Base-by-base conservation (phyloP, 169 alveolate genomes). In the Plasmodium vivax region DNA sequence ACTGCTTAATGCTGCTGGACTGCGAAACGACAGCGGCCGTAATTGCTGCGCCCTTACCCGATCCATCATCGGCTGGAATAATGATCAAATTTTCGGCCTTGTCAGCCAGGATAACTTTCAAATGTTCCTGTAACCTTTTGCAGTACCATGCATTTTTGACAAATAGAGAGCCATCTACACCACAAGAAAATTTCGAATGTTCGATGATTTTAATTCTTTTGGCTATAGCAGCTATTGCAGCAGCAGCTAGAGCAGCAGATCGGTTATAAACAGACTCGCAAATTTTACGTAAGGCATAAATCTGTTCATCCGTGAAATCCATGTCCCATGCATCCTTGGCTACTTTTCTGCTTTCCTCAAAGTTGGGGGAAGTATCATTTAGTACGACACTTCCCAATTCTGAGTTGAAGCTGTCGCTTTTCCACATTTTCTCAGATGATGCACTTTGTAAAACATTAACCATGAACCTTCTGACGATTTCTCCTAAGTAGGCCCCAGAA, bases 1-100 rank as follows among this genome's bases (percentile, higher is more conserved):
- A 77, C 14, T n/a, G 72, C 14, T 47, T 41, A n/a, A 79, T 47
- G 27, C 58, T 58, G 8, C 41, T 45, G 27, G 54, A 38, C 9
- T 62, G 41, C 8, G 91, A 75, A 82, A 95, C 92, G 95, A 96
- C 96, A 38, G 98, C 98, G 0, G 98, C 98, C n/a, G 97, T 97
- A n/a, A 97, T 96, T 36, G 98, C 98, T 2, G 98, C 98, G 23
- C 98, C 98, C 92, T 97, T 97, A 30, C 98, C 98, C 34, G 98
- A 97, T 9, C 98, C 98, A 84, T 97, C 98, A 85, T 97, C 98
- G 5, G 98, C 96, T 10, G 98, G 95, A 34, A 91, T 80, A 58
- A 97, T 83, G 54, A 84, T 92, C 34, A 95, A 92, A 45, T 96
- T 96, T 19, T 96, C 97, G 8, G 82, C 82, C 19, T 94, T 92